Percentiles rank a stretch among this genome's conserved stretches.
Evolutionary conservation across 139 green algal genomes (phyloP).

Genomic region (Astrephomene gubernaculifera): DNA sequence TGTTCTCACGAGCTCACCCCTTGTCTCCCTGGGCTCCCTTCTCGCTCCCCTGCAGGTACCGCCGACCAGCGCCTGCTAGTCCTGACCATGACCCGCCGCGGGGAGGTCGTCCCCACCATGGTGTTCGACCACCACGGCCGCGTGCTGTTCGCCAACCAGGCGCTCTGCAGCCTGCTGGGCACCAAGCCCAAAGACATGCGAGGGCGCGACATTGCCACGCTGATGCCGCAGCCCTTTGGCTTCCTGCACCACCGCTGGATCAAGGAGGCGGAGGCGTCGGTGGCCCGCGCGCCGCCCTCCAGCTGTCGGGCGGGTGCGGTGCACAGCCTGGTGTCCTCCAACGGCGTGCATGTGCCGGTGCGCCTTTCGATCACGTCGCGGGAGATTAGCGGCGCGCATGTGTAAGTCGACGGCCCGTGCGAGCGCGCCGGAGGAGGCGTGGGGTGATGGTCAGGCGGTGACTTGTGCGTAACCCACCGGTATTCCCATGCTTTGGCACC

Average conservation of each 20-base stretch:
- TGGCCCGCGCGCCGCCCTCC: neutral
- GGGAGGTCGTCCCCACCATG: conserved; percentile 24
- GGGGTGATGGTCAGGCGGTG: neutral
- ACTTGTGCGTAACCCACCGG: no score
- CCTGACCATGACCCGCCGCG: conserved; percentile 40
- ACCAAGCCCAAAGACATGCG: conserved; percentile 47
- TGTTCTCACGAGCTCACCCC: neutral
- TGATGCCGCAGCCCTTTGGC: conserved; percentile 55
- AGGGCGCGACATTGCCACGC: conserved; percentile 40
- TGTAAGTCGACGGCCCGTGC: neutral
- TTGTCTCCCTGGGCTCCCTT: neutral
- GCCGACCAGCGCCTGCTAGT: conserved; percentile 57
- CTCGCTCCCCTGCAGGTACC: conserved; percentile 32
- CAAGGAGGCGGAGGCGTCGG: conserved; percentile 43
- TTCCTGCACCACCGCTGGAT: conserved; percentile 57
- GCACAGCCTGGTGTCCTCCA: conserved; percentile 46
- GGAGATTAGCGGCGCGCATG: neutral
- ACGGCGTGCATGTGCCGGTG: conserved; percentile 50
- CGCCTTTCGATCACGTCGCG: conserved; percentile 36
- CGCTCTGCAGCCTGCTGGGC: conserved; percentile 53
- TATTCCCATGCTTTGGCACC: no score
- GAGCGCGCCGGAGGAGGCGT: neutral
- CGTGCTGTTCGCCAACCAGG: conserved; percentile 54
- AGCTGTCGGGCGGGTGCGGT: conserved; percentile 45
- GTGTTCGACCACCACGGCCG: conserved; percentile 54